phyloP scores from a whole-genome alignment of 805 yeast species.

The Candida namnaoensis region DNA sequence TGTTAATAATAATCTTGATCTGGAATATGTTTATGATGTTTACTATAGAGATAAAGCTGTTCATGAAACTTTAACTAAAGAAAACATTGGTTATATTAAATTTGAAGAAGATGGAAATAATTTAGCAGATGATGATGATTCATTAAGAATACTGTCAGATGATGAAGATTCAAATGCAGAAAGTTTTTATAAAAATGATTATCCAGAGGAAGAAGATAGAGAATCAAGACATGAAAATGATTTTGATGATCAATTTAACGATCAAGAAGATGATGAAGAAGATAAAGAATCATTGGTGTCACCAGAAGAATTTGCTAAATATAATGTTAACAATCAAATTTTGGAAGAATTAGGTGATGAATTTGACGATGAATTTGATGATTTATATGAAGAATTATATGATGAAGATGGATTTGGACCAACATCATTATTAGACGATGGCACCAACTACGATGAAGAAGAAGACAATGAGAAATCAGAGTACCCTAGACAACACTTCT shows the following conservation, averaged over 20 bases:
- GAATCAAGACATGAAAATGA: constrained; percentile 16
- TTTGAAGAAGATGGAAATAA: constrained; percentile 32
- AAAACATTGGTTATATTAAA: constrained; percentile 28
- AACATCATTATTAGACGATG: constrained; percentile 20
- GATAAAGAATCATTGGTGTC: constrained; percentile 1
- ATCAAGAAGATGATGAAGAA: constrained; percentile 1
- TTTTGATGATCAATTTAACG: constrained; percentile 1
- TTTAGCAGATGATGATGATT: constrained; percentile 29
- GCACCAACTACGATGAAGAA: constrained; percentile 7
- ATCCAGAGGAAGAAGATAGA: constrained; percentile 89
- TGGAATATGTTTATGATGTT: constrained; percentile 90
- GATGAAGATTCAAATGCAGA: constrained; percentile 90
- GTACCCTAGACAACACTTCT: constrained; percentile 41
- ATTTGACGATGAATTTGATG: constrained; percentile 39
- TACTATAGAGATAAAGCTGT: constrained; percentile 60
- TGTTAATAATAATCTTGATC: constrained; percentile 12
- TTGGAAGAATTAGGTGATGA: constrained; percentile 8
- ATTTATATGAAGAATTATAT: constrained; percentile 73
- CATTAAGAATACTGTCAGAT: constrained; percentile 39
- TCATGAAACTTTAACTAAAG: constrained; percentile 36
- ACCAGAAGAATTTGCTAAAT: too few species aligned
- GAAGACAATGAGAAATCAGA: constrained; percentile 1
- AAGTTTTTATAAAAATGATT: constrained; percentile 84
- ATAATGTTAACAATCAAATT: background rate
- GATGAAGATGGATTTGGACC: constrained; percentile 25